Percentiles rank a stretch among this genome's conserved stretches.
phyloP scores from a whole-genome alignment of 208 protist species.

The Vickermania ingenoplastis region DNA sequence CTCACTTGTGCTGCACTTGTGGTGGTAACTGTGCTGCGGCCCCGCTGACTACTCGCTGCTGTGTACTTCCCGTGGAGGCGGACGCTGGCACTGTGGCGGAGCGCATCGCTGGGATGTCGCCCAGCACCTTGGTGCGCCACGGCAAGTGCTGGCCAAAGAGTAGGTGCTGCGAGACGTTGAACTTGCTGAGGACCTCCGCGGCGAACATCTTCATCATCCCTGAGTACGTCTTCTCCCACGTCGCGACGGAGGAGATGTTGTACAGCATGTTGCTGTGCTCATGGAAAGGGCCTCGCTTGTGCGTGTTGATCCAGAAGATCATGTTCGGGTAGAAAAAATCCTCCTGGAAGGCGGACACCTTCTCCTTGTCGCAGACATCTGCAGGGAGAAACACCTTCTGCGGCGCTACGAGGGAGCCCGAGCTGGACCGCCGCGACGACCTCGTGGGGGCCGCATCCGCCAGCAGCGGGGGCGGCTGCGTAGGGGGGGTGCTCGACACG shows the following conservation, averaged over 20 bases:
- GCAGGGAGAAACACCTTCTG: constrained; percentile 78
- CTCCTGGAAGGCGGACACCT: constrained; percentile 23
- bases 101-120: background rate
- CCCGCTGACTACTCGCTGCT: no score
- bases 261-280: constrained; percentile 92
- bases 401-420: constrained; percentile 6
- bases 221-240: constrained; percentile 83
- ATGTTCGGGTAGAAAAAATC: constrained; percentile 65
- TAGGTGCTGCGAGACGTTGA: constrained; percentile 94
- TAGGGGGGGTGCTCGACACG: no score
- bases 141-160: constrained; percentile 85
- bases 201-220: constrained; percentile 95
- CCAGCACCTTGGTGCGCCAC: constrained; percentile 40
- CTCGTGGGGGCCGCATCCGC: no score
- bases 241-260: constrained; percentile 80
- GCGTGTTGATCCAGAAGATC: constrained; percentile 69
- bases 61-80: no score
- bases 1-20: no score
- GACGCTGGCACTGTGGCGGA: background rate
- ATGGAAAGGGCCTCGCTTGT: constrained; percentile 86
- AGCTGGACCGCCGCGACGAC: background rate
- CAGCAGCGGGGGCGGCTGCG: no score
- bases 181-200: constrained; percentile 91
- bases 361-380: constrained; percentile 37
- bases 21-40: no score